Percentiles rank a stretch among this genome's conserved stretches.
These are phyloP conservation scores for Cyphellophora attinorum DNA, from an alignment of 2,329 filamentous ascomycete species.

Conservation along the genomic window DNA sequence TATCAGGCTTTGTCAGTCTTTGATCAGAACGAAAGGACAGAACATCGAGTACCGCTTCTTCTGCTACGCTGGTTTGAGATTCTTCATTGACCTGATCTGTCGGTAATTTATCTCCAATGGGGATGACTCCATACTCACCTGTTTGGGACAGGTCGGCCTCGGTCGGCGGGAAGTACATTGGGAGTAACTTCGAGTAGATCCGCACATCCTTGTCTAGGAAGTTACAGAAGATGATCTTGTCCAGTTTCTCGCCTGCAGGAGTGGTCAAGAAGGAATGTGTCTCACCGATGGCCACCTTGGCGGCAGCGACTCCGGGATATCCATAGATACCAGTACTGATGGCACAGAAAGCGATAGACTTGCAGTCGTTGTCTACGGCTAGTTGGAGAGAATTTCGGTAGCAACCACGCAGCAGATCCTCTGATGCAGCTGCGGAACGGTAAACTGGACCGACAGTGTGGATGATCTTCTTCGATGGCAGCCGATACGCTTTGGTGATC, in stretches of 20 bases:
- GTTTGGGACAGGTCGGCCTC: neutral
- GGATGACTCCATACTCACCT: neutral
- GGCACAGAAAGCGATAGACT: constrained; percentile 69
- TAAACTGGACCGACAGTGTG: constrained; percentile 88
- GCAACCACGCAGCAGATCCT: constrained; percentile 47
- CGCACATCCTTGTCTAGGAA: constrained; percentile 69
- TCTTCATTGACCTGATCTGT: too few species aligned
- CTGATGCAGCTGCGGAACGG: constrained; percentile 25
- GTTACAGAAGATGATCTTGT: constrained; percentile 74
- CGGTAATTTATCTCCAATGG: neutral
- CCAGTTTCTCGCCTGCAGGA: constrained; percentile 38
- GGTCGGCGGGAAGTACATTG: constrained; percentile 24
- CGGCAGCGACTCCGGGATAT: constrained; percentile 68
- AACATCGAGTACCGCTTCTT: too few species aligned
- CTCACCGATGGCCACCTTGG: constrained; percentile 57
- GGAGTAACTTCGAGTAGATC: constrained; percentile 60
- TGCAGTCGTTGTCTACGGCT: constrained; percentile 57
- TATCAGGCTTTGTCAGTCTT: too few species aligned
- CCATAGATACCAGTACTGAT: constrained; percentile 87
- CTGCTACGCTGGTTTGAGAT: too few species aligned
- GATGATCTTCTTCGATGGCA: constrained; percentile 72
- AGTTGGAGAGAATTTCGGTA: constrained; percentile 64
- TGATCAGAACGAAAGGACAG: too few species aligned
- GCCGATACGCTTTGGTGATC: constrained; percentile 66
- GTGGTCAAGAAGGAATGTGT: constrained; percentile 46